Conservation (phyloP, 306 rosid genomes). For the Glycine tomentella region DNA sequence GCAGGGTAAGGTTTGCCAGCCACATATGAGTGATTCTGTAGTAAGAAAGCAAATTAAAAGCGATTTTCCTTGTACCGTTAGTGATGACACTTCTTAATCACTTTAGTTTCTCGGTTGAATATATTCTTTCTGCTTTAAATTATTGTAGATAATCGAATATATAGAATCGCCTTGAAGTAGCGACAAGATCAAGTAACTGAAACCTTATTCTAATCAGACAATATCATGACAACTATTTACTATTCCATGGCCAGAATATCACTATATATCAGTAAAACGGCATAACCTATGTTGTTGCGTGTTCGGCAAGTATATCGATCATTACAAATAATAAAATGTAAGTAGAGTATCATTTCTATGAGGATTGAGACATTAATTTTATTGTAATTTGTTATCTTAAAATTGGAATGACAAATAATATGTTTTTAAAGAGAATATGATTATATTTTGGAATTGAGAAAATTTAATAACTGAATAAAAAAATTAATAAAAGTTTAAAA, state of each 20-base stretch:
- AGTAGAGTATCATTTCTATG: no score
- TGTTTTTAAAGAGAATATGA: no score
- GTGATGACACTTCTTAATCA: not conserved
- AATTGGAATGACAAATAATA: no score
- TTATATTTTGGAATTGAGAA: no score
- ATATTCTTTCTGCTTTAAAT: constrained; percentile 1
- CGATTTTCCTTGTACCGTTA: not conserved
- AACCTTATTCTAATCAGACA: not conserved
- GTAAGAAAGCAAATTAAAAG: not conserved
- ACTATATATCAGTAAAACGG: not conserved
- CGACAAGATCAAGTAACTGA: not conserved
- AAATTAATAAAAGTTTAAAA: no score
- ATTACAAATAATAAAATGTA: no score
- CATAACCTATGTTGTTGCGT: constrained; percentile 18
- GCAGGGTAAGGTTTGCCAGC: not conserved
- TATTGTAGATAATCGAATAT: not conserved
- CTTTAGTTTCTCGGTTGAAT: not conserved
- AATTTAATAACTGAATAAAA: no score
- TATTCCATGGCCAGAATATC: not conserved
- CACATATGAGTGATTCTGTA: not conserved
- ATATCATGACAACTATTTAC: not conserved
- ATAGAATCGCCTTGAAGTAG: not conserved
- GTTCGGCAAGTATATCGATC: no score
- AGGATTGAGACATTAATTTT: no score
- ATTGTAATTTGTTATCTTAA: no score